phyloP scores from a whole-genome alignment of 1,284 basidiomycete species.

The Laetiporus sulphureus region DNA sequence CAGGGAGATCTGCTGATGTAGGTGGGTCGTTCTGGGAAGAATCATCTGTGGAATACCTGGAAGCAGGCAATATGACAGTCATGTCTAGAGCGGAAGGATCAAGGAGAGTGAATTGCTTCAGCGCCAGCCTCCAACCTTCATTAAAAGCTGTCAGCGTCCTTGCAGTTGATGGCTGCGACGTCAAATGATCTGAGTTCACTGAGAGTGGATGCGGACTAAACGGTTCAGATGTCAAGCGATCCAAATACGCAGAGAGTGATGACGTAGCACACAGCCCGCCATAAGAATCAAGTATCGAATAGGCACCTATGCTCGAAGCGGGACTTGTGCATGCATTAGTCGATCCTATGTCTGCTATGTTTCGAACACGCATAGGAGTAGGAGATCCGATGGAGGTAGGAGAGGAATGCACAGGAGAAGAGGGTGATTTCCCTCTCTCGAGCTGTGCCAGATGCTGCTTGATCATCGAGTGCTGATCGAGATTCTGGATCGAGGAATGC shows the following conservation, averaged over 20 bases:
- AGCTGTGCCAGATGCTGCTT: conserved; percentile 46
- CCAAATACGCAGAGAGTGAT: conserved; percentile 15
- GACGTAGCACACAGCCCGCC: conserved; percentile 7
- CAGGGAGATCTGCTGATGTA: neutral
- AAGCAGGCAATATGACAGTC: conserved; percentile 20
- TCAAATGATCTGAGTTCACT: conserved; percentile 15
- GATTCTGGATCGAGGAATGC: conserved; percentile 46
- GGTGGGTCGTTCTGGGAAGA: neutral
- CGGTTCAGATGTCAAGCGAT: conserved; percentile 14
- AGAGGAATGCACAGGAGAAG: neutral
- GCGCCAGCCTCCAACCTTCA: neutral
- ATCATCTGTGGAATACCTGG: conserved; percentile 18
- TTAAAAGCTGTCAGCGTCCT: neutral
- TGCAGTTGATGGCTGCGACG: conserved; percentile 7
- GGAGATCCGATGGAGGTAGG: neutral
- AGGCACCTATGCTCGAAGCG: too few relatives aligned
- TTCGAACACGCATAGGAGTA: neutral
- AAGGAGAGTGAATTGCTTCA: too few relatives aligned
- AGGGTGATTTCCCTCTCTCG: conserved; percentile 13
- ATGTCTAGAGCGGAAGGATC: too few relatives aligned
- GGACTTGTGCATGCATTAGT: too few relatives aligned
- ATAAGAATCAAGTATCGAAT: conserved; percentile 20
- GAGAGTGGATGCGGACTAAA: conserved; percentile 10
- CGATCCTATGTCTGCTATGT: too few relatives aligned
- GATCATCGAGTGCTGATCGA: conserved; percentile 44